phyloP scores from a whole-genome alignment of 2,329 filamentous ascomycete species.

The Thelonectria discophora region DNA sequence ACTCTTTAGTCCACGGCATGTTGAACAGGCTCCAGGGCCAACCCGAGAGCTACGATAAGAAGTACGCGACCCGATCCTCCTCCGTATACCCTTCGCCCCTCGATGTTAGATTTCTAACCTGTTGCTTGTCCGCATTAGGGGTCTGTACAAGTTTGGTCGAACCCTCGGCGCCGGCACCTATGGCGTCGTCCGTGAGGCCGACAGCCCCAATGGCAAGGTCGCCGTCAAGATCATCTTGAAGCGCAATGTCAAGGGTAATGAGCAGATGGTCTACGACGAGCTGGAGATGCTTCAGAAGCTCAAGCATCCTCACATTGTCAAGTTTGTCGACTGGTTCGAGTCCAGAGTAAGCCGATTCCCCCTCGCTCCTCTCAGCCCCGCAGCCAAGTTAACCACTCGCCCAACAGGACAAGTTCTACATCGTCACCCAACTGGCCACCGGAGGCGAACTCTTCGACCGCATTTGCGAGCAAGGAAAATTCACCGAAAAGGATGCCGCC shows the following conservation, averaged over 20 bases:
- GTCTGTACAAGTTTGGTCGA: conserved; percentile 90
- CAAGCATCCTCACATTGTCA: conserved; percentile 94
- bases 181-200: conserved; percentile 96
- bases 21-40: conserved; percentile 96
- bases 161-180: conserved; percentile 97
- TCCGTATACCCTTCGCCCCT: conserved; percentile 25
- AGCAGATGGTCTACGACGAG: conserved; percentile 99
- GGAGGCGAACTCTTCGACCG: conserved; percentile 97
- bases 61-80: conserved; percentile 64
- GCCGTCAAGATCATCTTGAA: conserved; percentile 99
- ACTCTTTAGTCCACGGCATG: conserved; percentile 78
- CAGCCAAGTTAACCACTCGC: conserved; percentile 25
- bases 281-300: conserved; percentile 91
- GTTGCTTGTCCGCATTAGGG: conserved; percentile 56
- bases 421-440: conserved; percentile 94
- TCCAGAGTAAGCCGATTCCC: conserved; percentile 73
- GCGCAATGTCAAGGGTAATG: conserved; percentile 98
- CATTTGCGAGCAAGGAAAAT: conserved; percentile 97
- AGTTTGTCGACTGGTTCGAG: conserved; percentile 99
- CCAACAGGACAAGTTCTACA: conserved; percentile 95
- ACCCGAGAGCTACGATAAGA: conserved; percentile 98
- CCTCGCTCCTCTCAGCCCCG: conserved; percentile 9
- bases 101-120: conserved; percentile 39
- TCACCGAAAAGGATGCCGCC: conserved; percentile 97
- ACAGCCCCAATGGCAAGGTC: conserved; percentile 83